phyloP scores from a whole-genome alignment of 2,329 filamentous ascomycete genomes.

The Talaromyces sp. region DNA sequence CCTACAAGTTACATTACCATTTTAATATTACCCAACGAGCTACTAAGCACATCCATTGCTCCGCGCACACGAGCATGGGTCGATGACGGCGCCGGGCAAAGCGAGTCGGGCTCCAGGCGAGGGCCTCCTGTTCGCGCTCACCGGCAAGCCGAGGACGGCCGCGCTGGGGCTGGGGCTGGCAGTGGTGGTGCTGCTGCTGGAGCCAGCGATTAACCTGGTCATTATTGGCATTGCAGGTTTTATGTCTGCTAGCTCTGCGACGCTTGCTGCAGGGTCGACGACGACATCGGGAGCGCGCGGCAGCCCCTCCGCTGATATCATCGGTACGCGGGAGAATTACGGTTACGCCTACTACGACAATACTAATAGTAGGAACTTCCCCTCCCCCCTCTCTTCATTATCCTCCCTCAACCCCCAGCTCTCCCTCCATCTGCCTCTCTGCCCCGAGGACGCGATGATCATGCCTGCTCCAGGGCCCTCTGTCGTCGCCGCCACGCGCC shows the following conservation, averaged over 20 bases:
- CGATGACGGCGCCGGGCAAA: conserved; percentile 8
- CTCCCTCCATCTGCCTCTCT: neutral
- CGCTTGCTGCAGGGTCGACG: neutral
- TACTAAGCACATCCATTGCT: neutral
- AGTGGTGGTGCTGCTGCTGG: neutral
- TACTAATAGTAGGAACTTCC: too few species aligned
- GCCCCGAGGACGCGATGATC: neutral
- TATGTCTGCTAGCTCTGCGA: neutral
- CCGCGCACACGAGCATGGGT: conserved; percentile 1
- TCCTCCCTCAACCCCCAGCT: conserved; percentile 5
- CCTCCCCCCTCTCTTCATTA: neutral
- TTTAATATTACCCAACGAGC: too few species aligned
- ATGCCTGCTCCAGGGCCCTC: conserved; percentile 29
- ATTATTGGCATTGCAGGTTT: too few species aligned
- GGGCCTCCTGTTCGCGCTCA: conserved; percentile 7
- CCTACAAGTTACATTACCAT: too few species aligned
- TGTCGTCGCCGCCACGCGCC: conserved; percentile 66
- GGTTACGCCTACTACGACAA: too few species aligned
- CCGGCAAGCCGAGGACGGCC: conserved; percentile 10
- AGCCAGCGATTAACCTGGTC: neutral
- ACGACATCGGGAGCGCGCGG: neutral
- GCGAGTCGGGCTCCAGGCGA: neutral
- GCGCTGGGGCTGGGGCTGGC: conserved; percentile 5
- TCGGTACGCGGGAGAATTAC: neutral
- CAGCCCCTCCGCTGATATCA: conserved; percentile 7